Base-by-base conservation (phyloP, 2,329 filamentous ascomycete genomes). In the Talaromyces sp. region DNA sequence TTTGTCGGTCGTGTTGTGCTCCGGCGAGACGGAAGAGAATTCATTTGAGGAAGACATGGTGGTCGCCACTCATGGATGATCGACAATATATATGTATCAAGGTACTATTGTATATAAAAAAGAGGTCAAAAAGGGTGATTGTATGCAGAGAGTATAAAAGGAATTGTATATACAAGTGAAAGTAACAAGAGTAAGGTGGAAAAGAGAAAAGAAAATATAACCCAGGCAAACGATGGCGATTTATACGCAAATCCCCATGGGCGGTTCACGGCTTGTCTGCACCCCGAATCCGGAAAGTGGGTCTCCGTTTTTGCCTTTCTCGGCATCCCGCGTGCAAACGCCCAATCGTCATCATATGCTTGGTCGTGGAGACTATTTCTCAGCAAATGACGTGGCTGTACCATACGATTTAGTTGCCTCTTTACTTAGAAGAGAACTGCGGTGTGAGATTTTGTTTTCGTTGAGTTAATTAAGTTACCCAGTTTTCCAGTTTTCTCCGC, bases 21-120 rank as follows among this genome's bases (percentile, higher is more conserved):
- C 16, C 14, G 40, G 14, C 14, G 56, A 23, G 34, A 28, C 10
- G 33, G 56, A 33, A 2, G 40, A 54, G n/a, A 34, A 30, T 7
- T 53, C n/a, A 40, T 5, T n/a, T n/a, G 60, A 30, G 7, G 56
- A 50, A 2, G 53, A 52, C 61, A 62, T 62, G 5, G 28, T 23
- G 23, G 14, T n/a, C 28, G 50, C 50, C 27, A 53, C 30, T 31
- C 50, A 31, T 53, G 28, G 27, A 30, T 6, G 7, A 8, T 9
- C 50, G 7, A 36, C 14, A n/a, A 9, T 33, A 9, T 33, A 9
- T 33, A 33, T 9, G 10, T 33, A 8, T 33, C 23, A 23, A 23
- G 23, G 23, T 23, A 23, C 23, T 23, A 23, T 23, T 23, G 23
- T 23, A 23, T 23, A 23, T 23, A 23, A 23, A 23, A 23, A 23